Conservation (phyloP, 106 monocot species). For the Amphibolis antarctica region DNA sequence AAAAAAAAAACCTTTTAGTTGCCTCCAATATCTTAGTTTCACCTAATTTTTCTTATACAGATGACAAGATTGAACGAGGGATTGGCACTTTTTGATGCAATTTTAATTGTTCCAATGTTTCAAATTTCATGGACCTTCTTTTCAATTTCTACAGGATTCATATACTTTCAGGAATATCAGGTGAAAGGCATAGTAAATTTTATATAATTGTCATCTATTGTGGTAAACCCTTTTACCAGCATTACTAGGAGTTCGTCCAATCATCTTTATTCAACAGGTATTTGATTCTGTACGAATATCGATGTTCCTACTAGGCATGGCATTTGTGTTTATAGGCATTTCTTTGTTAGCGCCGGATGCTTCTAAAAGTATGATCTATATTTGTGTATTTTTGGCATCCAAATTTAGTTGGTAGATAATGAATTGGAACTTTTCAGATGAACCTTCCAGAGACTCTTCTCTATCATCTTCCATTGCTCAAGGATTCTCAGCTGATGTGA, state of each 20-base stretch:
- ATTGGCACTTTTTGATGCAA: conserved; percentile 91
- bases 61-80: conserved; percentile 98
- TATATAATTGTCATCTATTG: background rate
- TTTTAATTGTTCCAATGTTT: conserved; percentile 96
- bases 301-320: conserved; percentile 84
- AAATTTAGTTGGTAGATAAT: background rate
- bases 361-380: conserved; percentile 40
- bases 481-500: conserved; percentile 29
- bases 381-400: background rate
- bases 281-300: conserved; percentile 57
- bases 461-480: conserved; percentile 27
- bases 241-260: background rate
- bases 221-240: background rate
- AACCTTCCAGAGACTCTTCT: conserved; percentile 37
- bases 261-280: conserved; percentile 34
- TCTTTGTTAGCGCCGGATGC: conserved; percentile 90
- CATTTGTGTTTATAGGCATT: conserved; percentile 87
- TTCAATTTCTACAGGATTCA: conserved; percentile 93
- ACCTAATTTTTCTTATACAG: conserved; percentile 24
- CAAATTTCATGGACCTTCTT: conserved; percentile 99
- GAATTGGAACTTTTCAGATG: conserved; percentile 17
- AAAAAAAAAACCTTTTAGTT: no score
- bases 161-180: conserved; percentile 98
- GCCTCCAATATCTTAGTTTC: background rate
- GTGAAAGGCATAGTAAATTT: conserved; percentile 21